Conservation (phyloP, 129 eudicot genomes). For the Centella asiatica region DNA sequence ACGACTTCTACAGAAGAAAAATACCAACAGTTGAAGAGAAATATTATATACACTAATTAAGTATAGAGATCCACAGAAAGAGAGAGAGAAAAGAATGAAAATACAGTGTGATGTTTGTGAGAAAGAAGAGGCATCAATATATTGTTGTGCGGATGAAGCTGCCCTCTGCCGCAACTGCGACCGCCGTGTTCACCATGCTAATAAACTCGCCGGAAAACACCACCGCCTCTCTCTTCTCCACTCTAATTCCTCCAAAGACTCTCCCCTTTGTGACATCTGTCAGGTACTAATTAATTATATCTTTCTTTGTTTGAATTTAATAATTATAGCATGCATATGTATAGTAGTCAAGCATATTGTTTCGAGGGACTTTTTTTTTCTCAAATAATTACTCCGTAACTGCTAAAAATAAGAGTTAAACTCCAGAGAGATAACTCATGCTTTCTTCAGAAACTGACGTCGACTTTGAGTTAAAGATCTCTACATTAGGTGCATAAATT, state of each 20-base stretch:
- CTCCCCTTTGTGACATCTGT: constrained; percentile 77
- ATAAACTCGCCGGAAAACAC: constrained; percentile 77
- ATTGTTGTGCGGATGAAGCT: constrained; percentile 90
- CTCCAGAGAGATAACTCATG: too few species aligned
- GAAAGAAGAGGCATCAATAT: constrained; percentile 52
- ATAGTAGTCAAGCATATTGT: too few species aligned
- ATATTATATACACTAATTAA: not conserved
- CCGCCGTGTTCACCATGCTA: constrained; percentile 74
- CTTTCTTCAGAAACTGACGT: too few species aligned
- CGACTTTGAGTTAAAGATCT: too few species aligned
- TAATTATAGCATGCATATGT: too few species aligned
- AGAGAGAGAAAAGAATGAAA: constrained; percentile 41
- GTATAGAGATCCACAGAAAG: not conserved
- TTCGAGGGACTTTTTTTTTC: too few species aligned
- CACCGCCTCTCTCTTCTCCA: constrained; percentile 49
- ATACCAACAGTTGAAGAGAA: not conserved
- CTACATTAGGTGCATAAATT: too few species aligned
- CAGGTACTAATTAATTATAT: constrained; percentile 30
- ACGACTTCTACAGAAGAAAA: too few species aligned
- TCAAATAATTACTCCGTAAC: too few species aligned
- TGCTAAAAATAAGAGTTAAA: too few species aligned
- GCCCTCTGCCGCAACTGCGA: constrained; percentile 73
- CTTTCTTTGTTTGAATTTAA: too few species aligned
- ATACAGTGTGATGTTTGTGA: constrained; percentile 82
- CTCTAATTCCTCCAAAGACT: constrained; percentile 43